Base-by-base conservation (phyloP, 1,284 basidiomycete species). In the Pseudozyma flocculosa region DNA sequence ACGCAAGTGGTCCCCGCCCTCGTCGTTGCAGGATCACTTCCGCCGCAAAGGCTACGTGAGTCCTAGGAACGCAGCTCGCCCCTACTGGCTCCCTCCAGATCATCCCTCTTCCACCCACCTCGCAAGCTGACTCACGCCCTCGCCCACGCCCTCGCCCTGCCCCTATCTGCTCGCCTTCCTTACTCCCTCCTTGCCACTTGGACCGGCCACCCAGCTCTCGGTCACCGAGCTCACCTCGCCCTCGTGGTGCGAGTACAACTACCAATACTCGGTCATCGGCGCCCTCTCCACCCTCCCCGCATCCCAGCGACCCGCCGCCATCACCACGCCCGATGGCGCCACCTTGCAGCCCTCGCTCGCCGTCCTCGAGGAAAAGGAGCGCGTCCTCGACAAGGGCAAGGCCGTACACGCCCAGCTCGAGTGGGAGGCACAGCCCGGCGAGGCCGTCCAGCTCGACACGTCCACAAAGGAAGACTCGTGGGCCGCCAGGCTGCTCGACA, bases 391-490 rank as follows among this genome's bases (percentile, higher is more conserved):
- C 3, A 49, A 36, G 9, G 54, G 43, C 34, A 37, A 59, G 38
- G 30, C 65, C 85, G 88, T 93, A 0, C 92, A 95, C 78, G 87
- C 88, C 64, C 81, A 84, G 40, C 81, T 95, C 17, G 90, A 95
- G 74, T 81, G 82, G 19, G 87, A 91, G 72, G 81, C 92, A 11
- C 83, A 83, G 36, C 83, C 85, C 26, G 83, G 48, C 23, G 50
- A 62, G 21, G 29, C 84, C 54, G 70, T 88, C 10, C 37, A 78
- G 13, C 82, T 90, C 1, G 73, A 79, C 1, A 75, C 83, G 1
- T 77, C 68, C 1, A 84, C 83, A 0, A 60, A 79, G 1, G 88
- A 89, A 73, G 89, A 91, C 65, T 81, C 82, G 14, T 90, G 88
- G 86, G 89, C 83, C 8, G 72, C 89, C 47, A 82, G 85, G 85